Percentiles rank a stretch among this genome's conserved stretches.
These are phyloP conservation scores for Sanghuangporus baumii DNA, from an alignment of 1,284 basidiomycete species.

Conservation along the genomic window DNA sequence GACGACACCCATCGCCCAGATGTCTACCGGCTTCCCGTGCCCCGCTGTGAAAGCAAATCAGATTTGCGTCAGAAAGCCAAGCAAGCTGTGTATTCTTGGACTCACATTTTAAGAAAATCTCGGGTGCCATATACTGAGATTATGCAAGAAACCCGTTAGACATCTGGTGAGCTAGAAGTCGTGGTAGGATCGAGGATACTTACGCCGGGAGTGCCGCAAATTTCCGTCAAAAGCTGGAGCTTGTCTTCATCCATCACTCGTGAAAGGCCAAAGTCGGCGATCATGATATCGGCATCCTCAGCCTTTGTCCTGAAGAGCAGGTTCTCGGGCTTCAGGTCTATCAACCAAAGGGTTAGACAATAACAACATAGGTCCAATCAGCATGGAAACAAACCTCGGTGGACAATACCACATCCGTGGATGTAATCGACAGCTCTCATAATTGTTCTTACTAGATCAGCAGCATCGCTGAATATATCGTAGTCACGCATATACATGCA, in stretches of 20 bases:
- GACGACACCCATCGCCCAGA: slow-evolving; percentile 97
- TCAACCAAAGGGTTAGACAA: not conserved
- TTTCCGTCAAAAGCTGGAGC: slow-evolving; percentile 85
- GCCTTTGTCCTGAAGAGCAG: slow-evolving; percentile 87
- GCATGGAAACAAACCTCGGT: slow-evolving; percentile 60
- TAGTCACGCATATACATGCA: not conserved
- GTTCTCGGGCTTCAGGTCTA: slow-evolving; percentile 97
- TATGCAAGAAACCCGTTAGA: slow-evolving; percentile 14
- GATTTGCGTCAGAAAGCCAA: slow-evolving; percentile 14
- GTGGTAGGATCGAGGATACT: slow-evolving; percentile 23
- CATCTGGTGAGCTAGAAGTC: not conserved
- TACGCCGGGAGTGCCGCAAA: slow-evolving; percentile 87
- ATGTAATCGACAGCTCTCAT: slow-evolving; percentile 88
- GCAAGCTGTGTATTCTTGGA: slow-evolving; percentile 10
- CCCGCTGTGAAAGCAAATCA: slow-evolving; percentile 50
- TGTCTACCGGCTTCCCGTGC: slow-evolving; percentile 92
- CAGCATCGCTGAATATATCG: slow-evolving; percentile 67
- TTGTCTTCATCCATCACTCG: slow-evolving; percentile 89
- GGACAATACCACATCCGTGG: slow-evolving; percentile 92
- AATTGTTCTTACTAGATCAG: slow-evolving; percentile 84
- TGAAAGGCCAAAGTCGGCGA: slow-evolving; percentile 95
- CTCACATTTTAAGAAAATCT: slow-evolving; percentile 93
- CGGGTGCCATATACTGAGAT: slow-evolving; percentile 91
- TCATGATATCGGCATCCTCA: slow-evolving; percentile 93
- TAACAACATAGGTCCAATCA: not conserved